Base-by-base conservation (phyloP, 1,139 yeast species). In the Lodderomyces elongisporus region DNA sequence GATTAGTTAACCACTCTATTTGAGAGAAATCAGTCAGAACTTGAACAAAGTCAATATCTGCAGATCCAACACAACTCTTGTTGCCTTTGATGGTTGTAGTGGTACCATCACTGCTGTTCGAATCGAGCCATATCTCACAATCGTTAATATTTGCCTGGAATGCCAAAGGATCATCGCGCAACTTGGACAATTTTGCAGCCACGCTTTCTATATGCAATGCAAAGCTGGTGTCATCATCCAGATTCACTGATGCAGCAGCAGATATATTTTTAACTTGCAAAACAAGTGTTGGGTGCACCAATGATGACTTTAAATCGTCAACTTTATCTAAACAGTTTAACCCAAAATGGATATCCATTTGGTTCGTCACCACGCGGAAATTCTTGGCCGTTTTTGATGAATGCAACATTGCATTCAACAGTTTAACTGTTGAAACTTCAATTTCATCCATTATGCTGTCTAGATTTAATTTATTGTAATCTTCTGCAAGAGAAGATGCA, bases 371-470 rank as follows among this genome's bases (percentile, higher is more conserved):
- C 3, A 84, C 35, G 29, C 85, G 63, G 4, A 71, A 29, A 41
- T 76, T 79, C 22, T 57, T 54, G 2, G 69, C 60, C 17, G 58
- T 49, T 3, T 70, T 61, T 1, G 58, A 47, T 2, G 67, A 60
- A 7, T 53, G 47, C 34, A 73, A 55, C 15, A 65, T 51, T 8
- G 44, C 45, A 21, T 63, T 58, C 13, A 82, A 51, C 13, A 60
- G 51, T 25, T 54, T 56, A 9, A 85, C 64, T 2, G 82, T 74
- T n/a, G 74, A 71, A 17, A 74, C 56, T 39, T 88, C 94, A 14
- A 87, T 57, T 14, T 56, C 51, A 51, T 89, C 96, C 52, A 88
- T 61, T 2, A 77, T 58, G 5, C 69, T 62, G 17, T 66, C 65
- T 29, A 78, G 48, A 4, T 66, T 58, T 32, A 54, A 60, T n/a